Percentiles rank a stretch among this genome's conserved stretches.
phyloP scores from a whole-genome alignment of 768 basidiomycete genomes.

The Mycena vitilis region DNA sequence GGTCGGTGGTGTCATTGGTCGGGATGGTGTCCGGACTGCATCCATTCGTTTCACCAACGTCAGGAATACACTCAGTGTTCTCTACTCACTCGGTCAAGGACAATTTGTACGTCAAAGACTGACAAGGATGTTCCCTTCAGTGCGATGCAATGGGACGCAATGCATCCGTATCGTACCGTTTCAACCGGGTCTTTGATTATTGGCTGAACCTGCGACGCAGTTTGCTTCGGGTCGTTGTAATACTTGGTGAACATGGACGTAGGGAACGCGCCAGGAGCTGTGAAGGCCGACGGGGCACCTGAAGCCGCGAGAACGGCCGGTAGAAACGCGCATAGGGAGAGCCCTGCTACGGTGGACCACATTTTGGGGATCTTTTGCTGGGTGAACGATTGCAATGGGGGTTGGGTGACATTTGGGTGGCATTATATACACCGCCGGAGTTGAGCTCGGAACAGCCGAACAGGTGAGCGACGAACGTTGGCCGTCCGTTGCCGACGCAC shows the following conservation, averaged over 20 bases:
- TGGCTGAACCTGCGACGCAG: constrained; percentile 80
- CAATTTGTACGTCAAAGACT: constrained; percentile 66
- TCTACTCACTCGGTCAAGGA: constrained; percentile 57
- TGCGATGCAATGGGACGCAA: constrained; percentile 15
- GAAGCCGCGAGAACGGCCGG: constrained; percentile 12
- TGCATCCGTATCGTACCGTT: constrained; percentile 52
- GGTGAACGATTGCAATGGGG: background rate
- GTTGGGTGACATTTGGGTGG: background rate
- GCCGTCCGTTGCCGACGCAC: too few relatives aligned
- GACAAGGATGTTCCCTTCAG: constrained; percentile 1
- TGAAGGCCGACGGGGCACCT: constrained; percentile 56
- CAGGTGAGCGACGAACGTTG: too few relatives aligned
- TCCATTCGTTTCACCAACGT: background rate
- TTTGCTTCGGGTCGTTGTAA: constrained; percentile 80
- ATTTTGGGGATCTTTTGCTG: background rate
- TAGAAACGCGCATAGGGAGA: constrained; percentile 7
- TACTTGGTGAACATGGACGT: constrained; percentile 73
- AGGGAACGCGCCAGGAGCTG: constrained; percentile 73
- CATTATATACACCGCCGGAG: background rate
- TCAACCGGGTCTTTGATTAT: constrained; percentile 76
- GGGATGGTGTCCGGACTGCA: constrained; percentile 67
- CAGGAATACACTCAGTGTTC: too few relatives aligned
- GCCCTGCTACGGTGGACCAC: background rate
- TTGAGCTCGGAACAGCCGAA: background rate
- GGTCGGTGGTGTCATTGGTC: constrained; percentile 67